Percentiles rank a stretch among this genome's conserved stretches.
Conservation (phyloP, 116 monocot species). For the Trichopus zeylanicus region DNA sequence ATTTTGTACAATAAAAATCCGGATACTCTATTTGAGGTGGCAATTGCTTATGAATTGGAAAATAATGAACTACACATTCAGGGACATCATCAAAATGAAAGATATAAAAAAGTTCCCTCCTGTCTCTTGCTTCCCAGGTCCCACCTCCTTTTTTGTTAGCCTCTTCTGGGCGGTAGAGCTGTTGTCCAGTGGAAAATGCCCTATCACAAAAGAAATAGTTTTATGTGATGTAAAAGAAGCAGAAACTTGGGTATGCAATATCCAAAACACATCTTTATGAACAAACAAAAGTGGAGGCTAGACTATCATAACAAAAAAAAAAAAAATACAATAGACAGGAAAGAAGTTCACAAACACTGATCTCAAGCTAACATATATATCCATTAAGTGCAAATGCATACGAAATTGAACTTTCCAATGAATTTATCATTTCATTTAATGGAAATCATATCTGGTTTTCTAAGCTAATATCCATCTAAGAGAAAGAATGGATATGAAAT, state of each 20-base stretch:
- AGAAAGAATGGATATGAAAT: no score
- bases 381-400: no score
- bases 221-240: slow-evolving; percentile 81
- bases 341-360: no score
- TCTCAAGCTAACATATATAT: no score
- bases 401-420: no score
- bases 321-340: no score
- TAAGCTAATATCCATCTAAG: no score
- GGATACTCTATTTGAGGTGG: slow-evolving; percentile 68
- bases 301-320: background rate
- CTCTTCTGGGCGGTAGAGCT: slow-evolving; percentile 97
- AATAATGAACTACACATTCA: slow-evolving; percentile 81
- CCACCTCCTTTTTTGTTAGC: slow-evolving; percentile 76
- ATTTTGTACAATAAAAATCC: slow-evolving; percentile 79
- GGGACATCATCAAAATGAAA: slow-evolving; percentile 85
- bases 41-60: slow-evolving; percentile 68
- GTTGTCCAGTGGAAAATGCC: slow-evolving; percentile 69
- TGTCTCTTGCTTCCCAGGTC: slow-evolving; percentile 52
- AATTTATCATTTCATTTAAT: no score
- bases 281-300: no score
- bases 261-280: background rate
- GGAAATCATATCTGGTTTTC: no score
- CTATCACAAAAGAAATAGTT: slow-evolving; percentile 41
- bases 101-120: slow-evolving; percentile 80
- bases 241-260: background rate